Percentiles rank a stretch among this genome's conserved stretches.
These are phyloP conservation scores for Termitomyces sp. DNA, from an alignment of 768 basidiomycete species.

Conservation along the genomic window DNA sequence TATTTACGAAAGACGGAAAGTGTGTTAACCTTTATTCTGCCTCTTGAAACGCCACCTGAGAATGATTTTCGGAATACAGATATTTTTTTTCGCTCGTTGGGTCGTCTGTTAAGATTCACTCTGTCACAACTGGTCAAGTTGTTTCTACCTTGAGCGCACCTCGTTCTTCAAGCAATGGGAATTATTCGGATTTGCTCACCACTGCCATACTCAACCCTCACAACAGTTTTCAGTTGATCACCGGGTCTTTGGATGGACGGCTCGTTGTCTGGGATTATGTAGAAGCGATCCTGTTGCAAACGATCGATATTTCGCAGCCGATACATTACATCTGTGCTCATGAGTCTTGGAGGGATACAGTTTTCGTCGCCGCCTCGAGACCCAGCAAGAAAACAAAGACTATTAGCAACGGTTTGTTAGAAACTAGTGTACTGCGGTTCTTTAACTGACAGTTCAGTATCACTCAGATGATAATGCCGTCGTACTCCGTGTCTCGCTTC, in stretches of 20 bases:
- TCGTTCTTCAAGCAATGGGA: slow-evolving; percentile 29
- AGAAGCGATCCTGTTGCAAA: slow-evolving; percentile 75
- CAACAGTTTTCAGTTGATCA: slow-evolving; percentile 88
- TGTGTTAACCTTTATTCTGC: slow-evolving; percentile 24
- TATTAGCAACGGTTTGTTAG: slow-evolving; percentile 25
- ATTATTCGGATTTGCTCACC: slow-evolving; percentile 56
- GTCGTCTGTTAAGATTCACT: slow-evolving; percentile 81
- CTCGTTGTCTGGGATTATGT: slow-evolving; percentile 93
- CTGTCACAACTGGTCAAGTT: slow-evolving; percentile 71
- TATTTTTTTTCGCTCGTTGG: slow-evolving; percentile 89
- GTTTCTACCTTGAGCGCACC: slow-evolving; percentile 77
- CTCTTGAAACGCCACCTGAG: not conserved
- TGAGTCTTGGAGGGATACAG: slow-evolving; percentile 57
- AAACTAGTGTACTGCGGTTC: not conserved
- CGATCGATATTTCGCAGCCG: slow-evolving; percentile 65
- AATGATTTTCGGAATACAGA: slow-evolving; percentile 32
- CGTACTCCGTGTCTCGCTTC: slow-evolving; percentile 64
- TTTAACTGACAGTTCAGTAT: slow-evolving; percentile 8
- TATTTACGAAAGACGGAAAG: slow-evolving; percentile 91
- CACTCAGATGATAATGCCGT: slow-evolving; percentile 49
- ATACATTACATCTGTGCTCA: slow-evolving; percentile 74
- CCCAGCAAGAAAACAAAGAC: slow-evolving; percentile 40
- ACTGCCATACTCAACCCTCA: slow-evolving; percentile 75
- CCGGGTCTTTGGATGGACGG: slow-evolving; percentile 78
- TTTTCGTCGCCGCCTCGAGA: slow-evolving; percentile 68